A percentile compares a stretch with the other conserved stretches of the same genome.
Evolutionary conservation across 2,329 filamentous ascomycete species (phyloP).

Genomic region (Periconia sp.): DNA sequence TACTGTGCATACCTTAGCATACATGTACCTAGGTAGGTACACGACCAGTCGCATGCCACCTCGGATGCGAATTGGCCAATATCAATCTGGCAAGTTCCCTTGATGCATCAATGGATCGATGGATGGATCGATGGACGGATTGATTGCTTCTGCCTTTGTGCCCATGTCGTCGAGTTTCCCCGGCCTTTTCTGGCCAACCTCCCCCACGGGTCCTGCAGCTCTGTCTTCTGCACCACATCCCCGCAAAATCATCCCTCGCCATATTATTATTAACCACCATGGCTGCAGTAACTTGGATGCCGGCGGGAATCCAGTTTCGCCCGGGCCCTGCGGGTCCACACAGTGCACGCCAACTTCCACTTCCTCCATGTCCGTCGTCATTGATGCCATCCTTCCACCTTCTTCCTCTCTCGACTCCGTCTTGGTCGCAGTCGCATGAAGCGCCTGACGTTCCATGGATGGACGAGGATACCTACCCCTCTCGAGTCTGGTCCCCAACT

Average conservation of each 20-base stretch:
- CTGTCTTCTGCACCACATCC: background rate
- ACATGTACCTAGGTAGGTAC: background rate
- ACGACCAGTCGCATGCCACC: background rate
- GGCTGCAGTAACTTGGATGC: background rate
- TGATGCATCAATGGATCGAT: background rate
- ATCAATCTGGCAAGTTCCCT: background rate
- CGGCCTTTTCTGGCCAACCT: background rate
- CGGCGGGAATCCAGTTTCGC: background rate
- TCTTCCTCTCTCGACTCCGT: background rate
- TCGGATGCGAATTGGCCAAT: background rate
- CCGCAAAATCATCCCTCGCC: background rate
- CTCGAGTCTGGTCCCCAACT: no score
- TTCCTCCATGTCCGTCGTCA: background rate
- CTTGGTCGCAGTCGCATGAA: no score
- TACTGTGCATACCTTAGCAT: background rate
- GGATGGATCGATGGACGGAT: no score
- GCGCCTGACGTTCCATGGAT: background rate
- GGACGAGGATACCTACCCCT: no score
- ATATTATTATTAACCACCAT: background rate
- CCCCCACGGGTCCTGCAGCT: background rate
- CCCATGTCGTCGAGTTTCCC: no score
- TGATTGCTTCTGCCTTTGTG: no score
- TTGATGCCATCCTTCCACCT: background rate
- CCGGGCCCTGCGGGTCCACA: background rate
- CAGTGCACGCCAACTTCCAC: background rate